Conservation (phyloP, 1,284 basidiomycete species). For the Fistulinella staudtii region DNA sequence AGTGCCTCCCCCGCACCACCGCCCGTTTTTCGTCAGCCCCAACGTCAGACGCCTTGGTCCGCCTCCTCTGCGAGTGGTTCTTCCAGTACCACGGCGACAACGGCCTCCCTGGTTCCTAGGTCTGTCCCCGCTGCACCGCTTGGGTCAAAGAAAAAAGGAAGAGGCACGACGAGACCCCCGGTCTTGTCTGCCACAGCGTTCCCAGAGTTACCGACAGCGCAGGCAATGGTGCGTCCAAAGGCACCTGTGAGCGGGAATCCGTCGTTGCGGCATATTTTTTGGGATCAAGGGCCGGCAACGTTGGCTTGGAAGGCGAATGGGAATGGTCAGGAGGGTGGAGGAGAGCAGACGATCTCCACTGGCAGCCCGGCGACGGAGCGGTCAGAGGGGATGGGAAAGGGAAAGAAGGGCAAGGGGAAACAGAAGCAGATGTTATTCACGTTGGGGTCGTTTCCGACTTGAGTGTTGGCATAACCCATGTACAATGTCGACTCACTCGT, state of each 20-base stretch:
- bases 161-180: constrained; percentile 29
- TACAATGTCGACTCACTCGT: background rate
- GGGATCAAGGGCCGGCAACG: constrained; percentile 43
- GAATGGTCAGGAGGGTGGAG: background rate
- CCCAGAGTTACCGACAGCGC: constrained; percentile 60
- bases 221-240: constrained; percentile 43
- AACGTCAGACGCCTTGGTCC: constrained; percentile 58
- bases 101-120: no score
- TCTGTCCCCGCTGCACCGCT: no score
- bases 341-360: background rate
- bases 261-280: constrained; percentile 69
- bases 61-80: constrained; percentile 24
- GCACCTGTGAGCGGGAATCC: constrained; percentile 61
- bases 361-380: background rate
- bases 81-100: background rate
- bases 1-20: constrained; percentile 20
- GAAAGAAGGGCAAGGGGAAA: constrained; percentile 80
- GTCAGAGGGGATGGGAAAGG: constrained; percentile 36
- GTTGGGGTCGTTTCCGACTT: constrained; percentile 59
- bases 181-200: constrained; percentile 61
- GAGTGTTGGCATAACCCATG: constrained; percentile 8
- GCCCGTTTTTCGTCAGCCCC: constrained; percentile 31
- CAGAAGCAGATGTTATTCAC: constrained; percentile 82
- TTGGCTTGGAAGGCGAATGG: constrained; percentile 46
- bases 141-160: constrained; percentile 17